A percentile compares a stretch with the other conserved stretches of the same genome.
These are phyloP conservation scores for Aspergillus incahuasiensis DNA, from an alignment of 495 filamentous ascomycete species.

Conservation along the genomic window DNA sequence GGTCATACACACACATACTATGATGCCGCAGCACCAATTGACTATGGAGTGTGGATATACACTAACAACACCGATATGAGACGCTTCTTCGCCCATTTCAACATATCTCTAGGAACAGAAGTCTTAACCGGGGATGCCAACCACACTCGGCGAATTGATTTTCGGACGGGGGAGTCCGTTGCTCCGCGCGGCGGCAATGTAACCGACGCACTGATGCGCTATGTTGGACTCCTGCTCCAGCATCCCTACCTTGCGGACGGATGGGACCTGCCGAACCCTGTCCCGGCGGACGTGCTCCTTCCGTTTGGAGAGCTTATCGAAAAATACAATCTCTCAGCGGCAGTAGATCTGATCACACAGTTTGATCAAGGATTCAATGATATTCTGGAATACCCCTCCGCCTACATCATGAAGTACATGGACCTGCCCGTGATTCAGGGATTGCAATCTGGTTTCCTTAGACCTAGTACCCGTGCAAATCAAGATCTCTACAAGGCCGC, in stretches of 20 bases:
- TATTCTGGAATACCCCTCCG: constrained; percentile 21
- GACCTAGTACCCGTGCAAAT: neutral
- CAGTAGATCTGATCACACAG: constrained; percentile 10
- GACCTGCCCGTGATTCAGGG: neutral
- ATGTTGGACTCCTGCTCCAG: constrained; percentile 25
- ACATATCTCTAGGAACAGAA: constrained; percentile 18
- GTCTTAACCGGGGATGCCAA: constrained; percentile 17
- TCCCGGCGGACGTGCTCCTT: constrained; percentile 46
- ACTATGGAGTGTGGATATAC: constrained; percentile 39
- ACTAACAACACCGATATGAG: constrained; percentile 28
- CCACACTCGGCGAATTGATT: constrained; percentile 24
- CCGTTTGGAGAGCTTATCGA: constrained; percentile 41
- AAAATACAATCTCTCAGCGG: constrained; percentile 31
- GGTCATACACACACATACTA: constrained; percentile 41
- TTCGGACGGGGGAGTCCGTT: constrained; percentile 26
- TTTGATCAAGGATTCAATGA: constrained; percentile 28
- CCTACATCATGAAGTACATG: constrained; percentile 16
- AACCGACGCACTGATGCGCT: constrained; percentile 6
- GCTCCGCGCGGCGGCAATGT: constrained; percentile 10
- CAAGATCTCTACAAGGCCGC: constrained; percentile 1
- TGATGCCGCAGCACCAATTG: constrained; percentile 30
- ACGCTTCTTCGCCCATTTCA: constrained; percentile 30
- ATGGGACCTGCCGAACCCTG: constrained; percentile 36
- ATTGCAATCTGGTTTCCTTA: neutral
- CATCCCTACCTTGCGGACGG: constrained; percentile 41